These are phyloP conservation scores for Botryotinia calthae DNA, from an alignment of 2,329 filamentous ascomycete genomes.

Conservation along the genomic window DNA sequence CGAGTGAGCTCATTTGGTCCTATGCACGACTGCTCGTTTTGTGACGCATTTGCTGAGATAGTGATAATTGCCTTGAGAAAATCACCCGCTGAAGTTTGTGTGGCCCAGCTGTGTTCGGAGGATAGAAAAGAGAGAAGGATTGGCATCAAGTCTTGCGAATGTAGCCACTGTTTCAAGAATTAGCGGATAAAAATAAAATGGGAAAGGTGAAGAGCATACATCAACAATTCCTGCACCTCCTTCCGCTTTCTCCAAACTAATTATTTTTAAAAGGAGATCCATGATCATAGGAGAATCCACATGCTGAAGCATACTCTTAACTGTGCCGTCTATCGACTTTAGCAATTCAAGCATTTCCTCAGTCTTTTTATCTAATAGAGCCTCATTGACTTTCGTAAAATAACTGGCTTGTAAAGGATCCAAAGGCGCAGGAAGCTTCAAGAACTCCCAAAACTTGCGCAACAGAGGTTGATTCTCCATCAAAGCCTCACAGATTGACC, in stretches of 20 bases:
- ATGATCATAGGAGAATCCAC: constrained; percentile 98
- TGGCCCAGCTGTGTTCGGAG: constrained; percentile 79
- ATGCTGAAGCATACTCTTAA: constrained; percentile 83
- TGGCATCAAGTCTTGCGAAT: constrained; percentile 83
- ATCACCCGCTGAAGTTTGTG: constrained; percentile 93
- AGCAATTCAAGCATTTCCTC: constrained; percentile 93
- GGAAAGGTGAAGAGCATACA: constrained; percentile 51
- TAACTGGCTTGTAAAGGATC: constrained; percentile 95
- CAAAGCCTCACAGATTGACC: constrained; percentile 91
- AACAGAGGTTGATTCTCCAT: constrained; percentile 79
- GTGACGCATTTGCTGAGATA: constrained; percentile 95
- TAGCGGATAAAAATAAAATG: not conserved
- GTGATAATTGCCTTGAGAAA: constrained; percentile 99
- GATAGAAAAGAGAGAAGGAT: constrained; percentile 82
- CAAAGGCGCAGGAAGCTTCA: constrained; percentile 78
- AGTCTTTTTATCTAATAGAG: constrained; percentile 96
- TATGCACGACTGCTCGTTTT: constrained; percentile 98
- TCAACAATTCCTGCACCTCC: constrained; percentile 91
- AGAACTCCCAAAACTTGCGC: constrained; percentile 85
- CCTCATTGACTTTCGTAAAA: constrained; percentile 98
- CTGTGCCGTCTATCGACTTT: constrained; percentile 76
- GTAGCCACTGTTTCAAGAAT: constrained; percentile 70
- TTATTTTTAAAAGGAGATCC: constrained; percentile 95
- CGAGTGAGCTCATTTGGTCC: constrained; percentile 95
- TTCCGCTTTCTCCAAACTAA: constrained; percentile 90